phyloP scores from a whole-genome alignment of 805 yeast species.

The Metschnikowia bowlesiae region DNA sequence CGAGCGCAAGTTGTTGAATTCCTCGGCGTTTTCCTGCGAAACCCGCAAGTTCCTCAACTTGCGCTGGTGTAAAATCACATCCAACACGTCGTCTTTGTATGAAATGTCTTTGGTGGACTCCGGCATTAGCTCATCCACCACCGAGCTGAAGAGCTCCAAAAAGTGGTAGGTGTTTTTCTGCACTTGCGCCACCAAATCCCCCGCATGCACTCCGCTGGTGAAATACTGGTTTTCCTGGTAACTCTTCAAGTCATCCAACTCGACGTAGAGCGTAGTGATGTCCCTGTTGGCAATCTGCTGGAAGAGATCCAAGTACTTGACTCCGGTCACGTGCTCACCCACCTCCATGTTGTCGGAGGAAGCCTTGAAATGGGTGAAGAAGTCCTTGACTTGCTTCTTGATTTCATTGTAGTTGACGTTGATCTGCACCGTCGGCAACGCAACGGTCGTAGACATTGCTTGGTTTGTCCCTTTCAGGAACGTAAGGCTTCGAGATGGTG shows the following conservation, averaged over 20 bases:
- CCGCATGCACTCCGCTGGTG: conserved; percentile 14
- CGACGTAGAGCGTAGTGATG: conserved; percentile 59
- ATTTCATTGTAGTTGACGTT: conserved; percentile 71
- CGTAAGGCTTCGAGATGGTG: too few species aligned
- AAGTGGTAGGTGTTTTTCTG: conserved; percentile 74
- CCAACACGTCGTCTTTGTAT: conserved; percentile 85
- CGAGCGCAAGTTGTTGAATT: conserved; percentile 42
- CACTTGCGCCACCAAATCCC: conserved; percentile 52
- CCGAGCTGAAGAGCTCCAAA: conserved; percentile 67
- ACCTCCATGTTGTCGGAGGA: conserved; percentile 14
- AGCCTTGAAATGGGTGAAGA: conserved; percentile 62
- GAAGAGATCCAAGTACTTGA: conserved; percentile 67
- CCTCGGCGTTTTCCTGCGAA: conserved; percentile 63
- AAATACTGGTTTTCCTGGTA: conserved; percentile 51
- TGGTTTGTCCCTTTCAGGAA: not conserved
- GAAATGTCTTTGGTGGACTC: conserved; percentile 75
- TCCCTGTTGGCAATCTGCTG: conserved; percentile 87
- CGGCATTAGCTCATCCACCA: conserved; percentile 81
- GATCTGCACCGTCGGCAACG: conserved; percentile 62
- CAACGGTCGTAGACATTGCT: conserved; percentile 20
- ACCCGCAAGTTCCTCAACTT: conserved; percentile 73
- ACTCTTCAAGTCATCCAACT: conserved; percentile 75
- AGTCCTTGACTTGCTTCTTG: conserved; percentile 54
- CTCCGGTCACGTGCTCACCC: conserved; percentile 11
- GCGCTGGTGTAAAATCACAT: conserved; percentile 89